These are phyloP conservation scores for Penicillium sp. DNA, from an alignment of 2,329 filamentous ascomycete species.

Conservation along the genomic window DNA sequence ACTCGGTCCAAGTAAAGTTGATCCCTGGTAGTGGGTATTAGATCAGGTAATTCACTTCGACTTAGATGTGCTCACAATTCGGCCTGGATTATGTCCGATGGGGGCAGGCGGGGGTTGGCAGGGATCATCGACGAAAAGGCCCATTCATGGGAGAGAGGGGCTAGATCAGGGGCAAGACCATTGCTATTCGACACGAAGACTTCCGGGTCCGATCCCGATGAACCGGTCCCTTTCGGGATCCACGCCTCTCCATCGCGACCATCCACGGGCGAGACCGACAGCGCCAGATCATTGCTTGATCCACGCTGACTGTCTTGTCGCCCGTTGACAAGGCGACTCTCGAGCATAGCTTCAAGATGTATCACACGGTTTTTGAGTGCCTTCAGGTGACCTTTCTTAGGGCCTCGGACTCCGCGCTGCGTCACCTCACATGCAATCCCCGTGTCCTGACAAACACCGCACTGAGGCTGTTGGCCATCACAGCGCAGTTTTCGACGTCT, in stretches of 20 bases:
- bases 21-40: constrained; percentile 11
- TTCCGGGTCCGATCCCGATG: not conserved
- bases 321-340: not conserved
- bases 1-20: constrained; percentile 26
- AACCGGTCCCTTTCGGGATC: not conserved
- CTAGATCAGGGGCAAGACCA: not conserved
- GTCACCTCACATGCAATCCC: constrained; percentile 15
- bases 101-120: not conserved
- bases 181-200: not conserved
- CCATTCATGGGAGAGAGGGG: not conserved
- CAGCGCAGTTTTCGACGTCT: constrained; percentile 57
- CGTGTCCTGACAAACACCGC: constrained; percentile 26
- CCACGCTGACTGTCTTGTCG: not conserved
- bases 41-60: not conserved
- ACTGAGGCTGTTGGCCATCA: constrained; percentile 55
- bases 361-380: constrained; percentile 9
- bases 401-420: constrained; percentile 12
- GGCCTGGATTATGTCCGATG: not conserved
- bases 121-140: not conserved
- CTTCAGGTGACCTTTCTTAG: constrained; percentile 23
- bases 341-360: constrained; percentile 4
- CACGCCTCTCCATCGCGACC: not conserved
- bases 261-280: not conserved
- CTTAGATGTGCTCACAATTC: constrained; percentile 11
- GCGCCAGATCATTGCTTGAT: not conserved